These are phyloP conservation scores for Peronospora destructor DNA, from an alignment of 352 stramenopile species.

Conservation along the genomic window DNA sequence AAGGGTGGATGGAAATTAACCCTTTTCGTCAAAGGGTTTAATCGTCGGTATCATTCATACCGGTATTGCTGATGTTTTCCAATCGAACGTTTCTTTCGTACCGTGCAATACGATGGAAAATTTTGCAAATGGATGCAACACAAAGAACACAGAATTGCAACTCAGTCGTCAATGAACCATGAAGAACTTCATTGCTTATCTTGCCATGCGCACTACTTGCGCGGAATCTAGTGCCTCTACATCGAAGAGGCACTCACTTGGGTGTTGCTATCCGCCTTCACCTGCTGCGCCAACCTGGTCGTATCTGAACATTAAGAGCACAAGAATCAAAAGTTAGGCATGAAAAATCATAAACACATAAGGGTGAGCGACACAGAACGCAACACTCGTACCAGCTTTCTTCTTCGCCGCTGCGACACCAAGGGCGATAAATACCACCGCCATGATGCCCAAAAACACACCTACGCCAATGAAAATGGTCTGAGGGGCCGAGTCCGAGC, in stretches of 20 bases:
- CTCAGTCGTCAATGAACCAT: slow-evolving; percentile 12
- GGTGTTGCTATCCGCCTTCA: slow-evolving; percentile 41
- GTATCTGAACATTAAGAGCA: slow-evolving; percentile 36
- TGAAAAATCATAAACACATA: background rate
- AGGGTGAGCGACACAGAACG: background rate
- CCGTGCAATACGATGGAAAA: too few species aligned
- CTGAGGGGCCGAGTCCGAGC: slow-evolving; percentile 51
- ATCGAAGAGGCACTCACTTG: slow-evolving; percentile 29
- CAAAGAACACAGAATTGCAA: background rate
- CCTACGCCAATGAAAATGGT: slow-evolving; percentile 70
- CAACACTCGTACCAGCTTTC: slow-evolving; percentile 46
- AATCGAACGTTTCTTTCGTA: too few species aligned
- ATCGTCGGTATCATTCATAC: background rate
- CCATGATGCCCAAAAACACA: slow-evolving; percentile 64
- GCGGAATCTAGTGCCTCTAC: slow-evolving; percentile 23
- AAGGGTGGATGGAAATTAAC: background rate
- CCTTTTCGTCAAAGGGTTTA: background rate
- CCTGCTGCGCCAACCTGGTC: slow-evolving; percentile 53
- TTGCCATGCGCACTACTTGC: slow-evolving; percentile 2
- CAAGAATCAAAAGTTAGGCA: slow-evolving; percentile 9
- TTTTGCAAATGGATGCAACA: background rate
- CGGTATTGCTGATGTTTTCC: background rate
- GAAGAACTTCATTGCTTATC: slow-evolving; percentile 17
- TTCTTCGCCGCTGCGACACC: slow-evolving; percentile 63
- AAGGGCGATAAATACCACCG: slow-evolving; percentile 67